Percentiles rank a stretch among this genome's conserved stretches.
These are phyloP conservation scores for Alternaria ventricosa DNA, from an alignment of 2,329 filamentous ascomycete species.

Conservation along the genomic window DNA sequence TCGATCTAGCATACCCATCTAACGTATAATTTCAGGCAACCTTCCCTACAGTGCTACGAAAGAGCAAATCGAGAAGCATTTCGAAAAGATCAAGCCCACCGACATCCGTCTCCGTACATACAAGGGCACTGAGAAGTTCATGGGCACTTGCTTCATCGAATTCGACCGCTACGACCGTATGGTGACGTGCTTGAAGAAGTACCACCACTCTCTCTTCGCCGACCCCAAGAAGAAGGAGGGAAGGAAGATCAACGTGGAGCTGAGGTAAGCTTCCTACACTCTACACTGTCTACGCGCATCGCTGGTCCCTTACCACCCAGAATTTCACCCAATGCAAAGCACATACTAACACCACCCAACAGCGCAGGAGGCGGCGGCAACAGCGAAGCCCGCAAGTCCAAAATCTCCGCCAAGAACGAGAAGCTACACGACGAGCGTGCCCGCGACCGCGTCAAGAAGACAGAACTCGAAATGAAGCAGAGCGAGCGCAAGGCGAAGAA, in stretches of 20 bases:
- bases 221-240: conserved; percentile 61
- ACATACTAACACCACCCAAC: conserved; percentile 13
- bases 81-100: conserved; percentile 73
- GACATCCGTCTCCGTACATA: conserved; percentile 64
- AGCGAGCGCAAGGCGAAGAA: conserved; percentile 51
- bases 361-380: conserved; percentile 87
- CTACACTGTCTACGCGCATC: background rate
- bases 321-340: background rate
- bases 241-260: conserved; percentile 88
- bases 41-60: conserved; percentile 83
- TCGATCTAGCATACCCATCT: background rate
- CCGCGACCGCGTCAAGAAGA: conserved; percentile 57
- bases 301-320: background rate
- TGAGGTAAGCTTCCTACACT: conserved; percentile 65
- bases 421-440: conserved; percentile 76
- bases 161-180: conserved; percentile 86
- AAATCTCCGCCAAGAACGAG: conserved; percentile 84
- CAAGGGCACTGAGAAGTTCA: conserved; percentile 47
- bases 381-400: conserved; percentile 71
- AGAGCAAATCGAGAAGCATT: conserved; percentile 74
- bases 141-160: conserved; percentile 69
- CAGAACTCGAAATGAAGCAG: conserved; percentile 50
- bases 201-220: conserved; percentile 83
- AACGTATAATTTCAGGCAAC: conserved; percentile 66
- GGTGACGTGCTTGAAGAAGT: conserved; percentile 89